These are phyloP conservation scores for Penicillium sp. DNA, from an alignment of 2,329 filamentous ascomycete genomes.

Conservation along the genomic window DNA sequence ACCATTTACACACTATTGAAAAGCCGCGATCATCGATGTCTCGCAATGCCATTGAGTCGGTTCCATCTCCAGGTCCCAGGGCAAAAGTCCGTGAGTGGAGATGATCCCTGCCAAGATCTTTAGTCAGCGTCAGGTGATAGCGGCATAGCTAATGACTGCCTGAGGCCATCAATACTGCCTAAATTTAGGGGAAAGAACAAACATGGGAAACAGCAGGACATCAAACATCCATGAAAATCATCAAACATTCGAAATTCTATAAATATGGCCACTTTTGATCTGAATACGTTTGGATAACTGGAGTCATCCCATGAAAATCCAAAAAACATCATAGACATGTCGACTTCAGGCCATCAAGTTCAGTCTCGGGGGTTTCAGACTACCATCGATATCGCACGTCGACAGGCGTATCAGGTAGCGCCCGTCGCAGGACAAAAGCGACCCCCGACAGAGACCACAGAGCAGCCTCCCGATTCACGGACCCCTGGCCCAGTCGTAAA, in stretches of 20 bases:
- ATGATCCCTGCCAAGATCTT: not conserved
- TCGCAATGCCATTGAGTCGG: not conserved
- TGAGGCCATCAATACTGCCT: not conserved
- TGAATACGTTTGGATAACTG: not conserved
- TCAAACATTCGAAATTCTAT: not conserved
- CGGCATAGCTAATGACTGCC: too few relatives aligned
- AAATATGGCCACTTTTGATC: not conserved
- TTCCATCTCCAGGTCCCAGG: too few relatives aligned
- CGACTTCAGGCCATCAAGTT: slow-evolving; percentile 19
- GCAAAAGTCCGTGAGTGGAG: too few relatives aligned
- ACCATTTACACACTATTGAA: not conserved
- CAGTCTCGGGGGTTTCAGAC: slow-evolving; percentile 54
- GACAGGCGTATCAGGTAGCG: slow-evolving; percentile 39
- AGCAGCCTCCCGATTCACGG: slow-evolving; percentile 10
- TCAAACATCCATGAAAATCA: not conserved
- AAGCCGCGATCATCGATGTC: slow-evolving; percentile 3
- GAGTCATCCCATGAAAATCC: not conserved
- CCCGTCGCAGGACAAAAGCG: slow-evolving; percentile 52
- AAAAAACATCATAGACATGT: slow-evolving; percentile 23
- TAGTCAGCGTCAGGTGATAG: too few relatives aligned
- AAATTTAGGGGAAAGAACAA: not conserved
- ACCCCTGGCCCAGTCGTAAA: not conserved
- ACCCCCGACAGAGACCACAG: slow-evolving; percentile 12
- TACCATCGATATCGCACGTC: slow-evolving; percentile 42
- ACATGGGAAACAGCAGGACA: not conserved